A percentile compares a stretch with the other conserved stretches of the same genome.
Evolutionary conservation across 345 rosid species (phyloP).

Genomic region (Murraya koenigii): DNA sequence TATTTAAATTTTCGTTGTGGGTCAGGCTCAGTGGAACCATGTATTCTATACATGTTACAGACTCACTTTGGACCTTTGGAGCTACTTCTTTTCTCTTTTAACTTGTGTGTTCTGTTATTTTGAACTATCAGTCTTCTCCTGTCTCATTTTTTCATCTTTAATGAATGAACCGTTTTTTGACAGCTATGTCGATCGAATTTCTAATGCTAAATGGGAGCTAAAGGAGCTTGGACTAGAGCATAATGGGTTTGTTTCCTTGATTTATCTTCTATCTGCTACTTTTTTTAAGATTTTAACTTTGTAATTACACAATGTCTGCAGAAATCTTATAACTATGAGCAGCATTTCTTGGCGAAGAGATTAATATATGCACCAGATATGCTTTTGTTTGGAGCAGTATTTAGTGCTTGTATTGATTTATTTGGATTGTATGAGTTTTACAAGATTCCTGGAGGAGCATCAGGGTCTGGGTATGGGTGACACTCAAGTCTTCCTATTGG

Average conservation of each 20-base stretch:
- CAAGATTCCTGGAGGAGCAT: neutral
- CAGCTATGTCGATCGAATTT: slow-evolving; percentile 92
- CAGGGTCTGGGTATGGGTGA: neutral
- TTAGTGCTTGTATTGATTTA: neutral
- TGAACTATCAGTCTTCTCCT: neutral
- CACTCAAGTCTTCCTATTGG: neutral
- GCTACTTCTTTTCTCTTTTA: neutral
- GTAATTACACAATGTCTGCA: neutral
- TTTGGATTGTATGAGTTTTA: neutral
- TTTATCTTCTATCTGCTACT: neutral
- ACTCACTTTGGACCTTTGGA: neutral
- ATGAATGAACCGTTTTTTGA: slow-evolving; percentile 18
- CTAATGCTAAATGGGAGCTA: slow-evolving; percentile 94
- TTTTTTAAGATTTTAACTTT: neutral
- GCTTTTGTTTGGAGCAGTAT: neutral
- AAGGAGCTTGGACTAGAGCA: slow-evolving; percentile 98
- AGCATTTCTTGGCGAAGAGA: neutral
- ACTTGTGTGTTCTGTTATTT: neutral
- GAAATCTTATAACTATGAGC: neutral
- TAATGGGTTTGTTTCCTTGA: slow-evolving; percentile 74
- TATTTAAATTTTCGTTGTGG: neutral
- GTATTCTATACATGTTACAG: neutral
- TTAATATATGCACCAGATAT: neutral
- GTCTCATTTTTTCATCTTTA: neutral
- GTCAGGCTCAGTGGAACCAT: neutral